phyloP scores from a whole-genome alignment of 139 green algal species.

The Volvox reticuliferus region DNA sequence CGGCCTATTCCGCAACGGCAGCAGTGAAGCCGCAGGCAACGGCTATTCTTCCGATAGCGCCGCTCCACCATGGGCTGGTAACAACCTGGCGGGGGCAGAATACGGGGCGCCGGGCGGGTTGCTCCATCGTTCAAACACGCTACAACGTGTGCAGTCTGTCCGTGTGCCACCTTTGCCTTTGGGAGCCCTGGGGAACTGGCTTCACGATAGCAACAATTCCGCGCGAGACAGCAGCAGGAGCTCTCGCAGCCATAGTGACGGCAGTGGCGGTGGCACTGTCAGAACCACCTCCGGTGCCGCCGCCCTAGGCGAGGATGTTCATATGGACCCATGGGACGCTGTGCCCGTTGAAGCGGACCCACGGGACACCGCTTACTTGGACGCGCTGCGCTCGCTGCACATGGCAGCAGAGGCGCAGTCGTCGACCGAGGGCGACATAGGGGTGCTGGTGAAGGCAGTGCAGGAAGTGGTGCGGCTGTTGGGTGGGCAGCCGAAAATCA shows the following conservation, averaged over 20 bases:
- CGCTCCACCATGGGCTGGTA: neutral
- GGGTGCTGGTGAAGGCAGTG: neutral
- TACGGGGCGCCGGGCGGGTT: too few species aligned
- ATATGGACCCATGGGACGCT: neutral
- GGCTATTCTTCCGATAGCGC: neutral
- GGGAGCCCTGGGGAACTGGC: too few species aligned
- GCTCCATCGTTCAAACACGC: too few species aligned
- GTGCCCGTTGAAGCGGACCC: conserved; percentile 15
- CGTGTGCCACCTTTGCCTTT: neutral
- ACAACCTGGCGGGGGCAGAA: too few species aligned
- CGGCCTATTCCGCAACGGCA: neutral
- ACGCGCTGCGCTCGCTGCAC: conserved; percentile 44
- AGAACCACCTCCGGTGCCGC: neutral
- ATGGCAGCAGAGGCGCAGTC: conserved; percentile 21
- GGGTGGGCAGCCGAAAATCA: conserved; percentile 28
- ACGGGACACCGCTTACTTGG: conserved; percentile 33
- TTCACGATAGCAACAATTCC: too few species aligned
- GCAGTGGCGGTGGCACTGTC: neutral
- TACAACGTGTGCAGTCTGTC: neutral
- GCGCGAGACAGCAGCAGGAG: neutral
- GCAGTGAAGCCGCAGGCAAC: neutral
- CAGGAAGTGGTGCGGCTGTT: conserved; percentile 20
- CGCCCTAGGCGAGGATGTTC: neutral
- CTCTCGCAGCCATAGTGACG: neutral
- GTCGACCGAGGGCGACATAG: neutral